Evolutionary conservation across 306 rosid genomes (phyloP), one percentile per base, ranked within the genome.

Genomic region (Trifolium subterraneum): DNA sequence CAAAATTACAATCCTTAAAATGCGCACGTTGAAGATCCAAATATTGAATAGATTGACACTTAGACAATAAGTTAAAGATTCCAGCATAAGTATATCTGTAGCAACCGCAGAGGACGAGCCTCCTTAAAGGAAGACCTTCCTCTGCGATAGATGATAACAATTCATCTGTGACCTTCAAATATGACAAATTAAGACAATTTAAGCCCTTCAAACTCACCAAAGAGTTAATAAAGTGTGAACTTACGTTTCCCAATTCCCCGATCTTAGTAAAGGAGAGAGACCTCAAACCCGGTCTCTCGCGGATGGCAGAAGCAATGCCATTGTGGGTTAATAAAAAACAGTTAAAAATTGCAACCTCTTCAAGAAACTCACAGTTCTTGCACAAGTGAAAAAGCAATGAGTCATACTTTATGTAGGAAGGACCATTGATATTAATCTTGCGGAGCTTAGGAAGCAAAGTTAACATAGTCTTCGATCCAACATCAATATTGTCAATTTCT

Each of bases 111-210:
- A 90, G 86, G 47, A 74, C 60, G 18, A 92, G 84, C 76, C 83
- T 88, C 70, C 70, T 86, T 75, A 92, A 13, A 31, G 94, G 90
- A 62, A 84, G 81, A 73, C 65, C 48, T 44, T 82, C 84, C 68
- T 82, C 89, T 9, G 89, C 91, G 1, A 92, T 23, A n/a, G 70
- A 72, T 36, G 47, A 62, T 5, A 92, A 90, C 64, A 87, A 74
- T 35, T 84, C 87, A 76, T 90, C 88, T 11, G 91, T 63, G 45
- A 92, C 62, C 41, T 4, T 6, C 1, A 79, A 81, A 10, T 13
- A 18, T 1, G 77, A 68, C 15, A 92, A 74, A 63, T 85, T 85
- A 67, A 76, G 15, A 68, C 15, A 92, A 74, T 58, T 85, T 85
- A 67, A 76, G 15, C 72, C 69, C 48, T 74, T 79, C 63, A 76